These are phyloP conservation scores for Lagerstroemia speciosa DNA, from an alignment of 345 rosid genomes.

Conservation along the genomic window DNA sequence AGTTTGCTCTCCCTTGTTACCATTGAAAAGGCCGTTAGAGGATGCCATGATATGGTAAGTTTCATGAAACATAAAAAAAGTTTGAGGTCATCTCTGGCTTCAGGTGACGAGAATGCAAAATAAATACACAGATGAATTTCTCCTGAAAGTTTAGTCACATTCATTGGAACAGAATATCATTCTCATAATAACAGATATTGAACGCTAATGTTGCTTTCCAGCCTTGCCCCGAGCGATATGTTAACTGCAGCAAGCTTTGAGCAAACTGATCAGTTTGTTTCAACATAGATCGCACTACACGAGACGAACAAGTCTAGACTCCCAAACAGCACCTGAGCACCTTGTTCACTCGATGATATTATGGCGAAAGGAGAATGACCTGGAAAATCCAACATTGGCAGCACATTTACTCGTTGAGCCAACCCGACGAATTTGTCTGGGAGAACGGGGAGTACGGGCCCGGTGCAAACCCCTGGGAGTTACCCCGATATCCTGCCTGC, in stretches of 20 bases:
- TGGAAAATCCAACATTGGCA: neutral
- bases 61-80: no score
- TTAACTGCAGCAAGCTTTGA: neutral
- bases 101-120: no score
- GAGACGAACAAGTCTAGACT: neutral
- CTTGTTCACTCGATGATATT: no score
- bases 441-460: conserved; percentile 33
- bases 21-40: no score
- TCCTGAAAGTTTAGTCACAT: no score
- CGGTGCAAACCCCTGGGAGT: conserved; percentile 31
- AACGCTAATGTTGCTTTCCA: no score
- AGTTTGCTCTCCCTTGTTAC: no score
- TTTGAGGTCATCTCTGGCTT: no score
- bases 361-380: neutral
- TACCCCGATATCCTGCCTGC: conserved; percentile 12
- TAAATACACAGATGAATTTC: no score
- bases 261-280: neutral
- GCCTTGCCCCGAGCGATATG: neutral
- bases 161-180: no score
- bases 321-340: neutral
- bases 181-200: no score
- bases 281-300: neutral
- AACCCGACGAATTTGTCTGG: conserved; percentile 35
- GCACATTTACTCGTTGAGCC: conserved; percentile 51
- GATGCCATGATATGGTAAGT: no score